phyloP scores from a whole-genome alignment of 345 rosid genomes.

The Microthlaspi erraticum region DNA sequence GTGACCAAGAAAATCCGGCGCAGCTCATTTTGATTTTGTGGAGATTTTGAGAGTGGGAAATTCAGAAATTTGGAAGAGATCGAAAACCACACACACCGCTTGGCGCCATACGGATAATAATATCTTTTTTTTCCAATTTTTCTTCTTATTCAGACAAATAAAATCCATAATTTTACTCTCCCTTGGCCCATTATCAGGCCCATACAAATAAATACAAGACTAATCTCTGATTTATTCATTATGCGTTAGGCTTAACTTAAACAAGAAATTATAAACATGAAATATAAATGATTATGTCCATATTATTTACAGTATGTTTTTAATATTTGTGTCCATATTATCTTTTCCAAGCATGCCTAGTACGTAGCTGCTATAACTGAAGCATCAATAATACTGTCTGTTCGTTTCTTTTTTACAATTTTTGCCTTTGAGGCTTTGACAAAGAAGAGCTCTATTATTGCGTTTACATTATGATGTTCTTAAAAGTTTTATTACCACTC shows the following conservation, averaged over 20 bases:
- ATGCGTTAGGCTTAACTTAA: too few species aligned
- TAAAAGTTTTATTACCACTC: neutral
- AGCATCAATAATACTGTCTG: constrained; percentile 33
- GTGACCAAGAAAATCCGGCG: constrained; percentile 46
- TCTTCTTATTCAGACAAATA: neutral
- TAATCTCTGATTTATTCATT: neutral
- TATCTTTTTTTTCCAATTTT: neutral
- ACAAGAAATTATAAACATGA: too few species aligned
- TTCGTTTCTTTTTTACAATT: constrained; percentile 20
- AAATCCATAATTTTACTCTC: neutral
- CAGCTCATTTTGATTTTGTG: constrained; percentile 15
- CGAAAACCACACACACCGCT: constrained; percentile 41
- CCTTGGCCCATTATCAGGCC: constrained; percentile 11
- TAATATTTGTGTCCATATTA: neutral
- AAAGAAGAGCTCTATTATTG: constrained; percentile 39
- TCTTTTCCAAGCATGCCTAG: constrained; percentile 26
- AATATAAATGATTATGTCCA: neutral
- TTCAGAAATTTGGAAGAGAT: constrained; percentile 2
- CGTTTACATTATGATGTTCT: constrained; percentile 38
- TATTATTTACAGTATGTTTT: neutral
- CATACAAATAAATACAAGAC: neutral
- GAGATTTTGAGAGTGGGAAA: neutral
- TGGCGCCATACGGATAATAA: constrained; percentile 43
- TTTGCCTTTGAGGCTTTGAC: constrained; percentile 27
- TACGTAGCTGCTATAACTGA: constrained; percentile 14